Base-by-base conservation (phyloP, 2,329 filamentous ascomycete species). In the Epichloe baconii region DNA sequence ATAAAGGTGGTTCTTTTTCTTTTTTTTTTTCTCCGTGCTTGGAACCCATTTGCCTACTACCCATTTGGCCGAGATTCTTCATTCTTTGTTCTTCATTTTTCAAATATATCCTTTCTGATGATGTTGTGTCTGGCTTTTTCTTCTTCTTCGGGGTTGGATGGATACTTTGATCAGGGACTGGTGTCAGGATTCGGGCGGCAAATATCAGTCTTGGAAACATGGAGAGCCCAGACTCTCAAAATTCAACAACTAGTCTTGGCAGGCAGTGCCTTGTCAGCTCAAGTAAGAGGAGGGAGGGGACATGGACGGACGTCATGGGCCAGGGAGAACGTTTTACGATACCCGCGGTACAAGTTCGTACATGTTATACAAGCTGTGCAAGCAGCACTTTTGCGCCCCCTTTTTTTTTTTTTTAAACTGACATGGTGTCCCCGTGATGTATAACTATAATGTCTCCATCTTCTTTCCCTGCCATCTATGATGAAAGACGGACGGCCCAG, bases 351-450 rank as follows among this genome's bases (percentile, higher is more conserved):
- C 34, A 23, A 14, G 44, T 37, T 41, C 1, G 17, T 37, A 37
- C 26, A 47, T 36, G 26, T 31, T 19, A 36, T 23, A 40, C 34
- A 23, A 40, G 45, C 44, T 36, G 44, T n/a, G 19, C 26, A 36
- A 36, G 53, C 48, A 38, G 48, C 47, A 31, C 44, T 47, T 49
- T 48, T 49, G 17, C 42, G 1, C 17, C 17, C 17, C 2, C 44
- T 45, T 37, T 46, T 48, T 46, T 51, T 56, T 17, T 41, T 35
- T 34, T 47, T n/a, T n/a, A n/a, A 47, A 11, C 23, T 2, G 37
- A 11, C 26, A 10, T 10, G 26, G 26, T 31, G 26, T 31, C 26
- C 8, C 1, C 26, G 26, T 31, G 8, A 11, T 11, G 0, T 11
- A 11, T 4, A 31, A 31, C 26, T 31, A 31, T 31, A 8, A 1